A percentile compares a stretch with the other conserved stretches of the same genome.
phyloP scores from a whole-genome alignment of 2,329 filamentous ascomycete species.

The Dactylellina drechsleri region DNA sequence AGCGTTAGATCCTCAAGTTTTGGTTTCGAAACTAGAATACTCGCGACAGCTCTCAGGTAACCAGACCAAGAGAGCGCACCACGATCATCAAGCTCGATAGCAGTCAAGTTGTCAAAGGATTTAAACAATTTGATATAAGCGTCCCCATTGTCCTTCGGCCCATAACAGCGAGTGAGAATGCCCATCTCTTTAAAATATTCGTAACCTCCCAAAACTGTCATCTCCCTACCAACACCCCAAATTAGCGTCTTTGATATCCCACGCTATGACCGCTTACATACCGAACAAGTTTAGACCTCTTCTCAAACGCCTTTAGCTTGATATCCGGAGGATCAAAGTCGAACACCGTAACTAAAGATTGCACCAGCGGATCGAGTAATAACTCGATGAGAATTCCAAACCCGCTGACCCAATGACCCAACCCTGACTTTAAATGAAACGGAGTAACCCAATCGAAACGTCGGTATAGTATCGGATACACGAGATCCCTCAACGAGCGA shows the following conservation, averaged over 20 bases:
- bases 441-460: conserved; percentile 38
- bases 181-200: conserved; percentile 47
- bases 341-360: conserved; percentile 9
- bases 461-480: conserved; percentile 34
- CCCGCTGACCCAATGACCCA: conserved; percentile 13
- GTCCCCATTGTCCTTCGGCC: conserved; percentile 12
- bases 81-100: conserved; percentile 39
- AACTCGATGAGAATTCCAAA: conserved; percentile 25
- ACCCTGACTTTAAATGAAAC: conserved; percentile 8
- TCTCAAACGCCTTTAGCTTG: conserved; percentile 11
- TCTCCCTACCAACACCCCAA: conserved; percentile 16
- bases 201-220: conserved; percentile 33
- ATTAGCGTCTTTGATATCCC: neutral
- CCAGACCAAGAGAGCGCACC: conserved; percentile 30
- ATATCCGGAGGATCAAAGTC: conserved; percentile 17
- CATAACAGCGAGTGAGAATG: conserved; percentile 41
- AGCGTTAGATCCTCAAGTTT: conserved; percentile 26
- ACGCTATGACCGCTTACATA: conserved; percentile 1
- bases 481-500: conserved; percentile 15
- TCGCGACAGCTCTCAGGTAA: conserved; percentile 30
- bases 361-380: conserved; percentile 32
- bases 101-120: conserved; percentile 25
- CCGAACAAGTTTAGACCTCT: conserved; percentile 26
- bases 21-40: conserved; percentile 35
- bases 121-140: conserved; percentile 24